phyloP scores from a whole-genome alignment of 164 flowering plant species.

The Aristolochia californica region DNA sequence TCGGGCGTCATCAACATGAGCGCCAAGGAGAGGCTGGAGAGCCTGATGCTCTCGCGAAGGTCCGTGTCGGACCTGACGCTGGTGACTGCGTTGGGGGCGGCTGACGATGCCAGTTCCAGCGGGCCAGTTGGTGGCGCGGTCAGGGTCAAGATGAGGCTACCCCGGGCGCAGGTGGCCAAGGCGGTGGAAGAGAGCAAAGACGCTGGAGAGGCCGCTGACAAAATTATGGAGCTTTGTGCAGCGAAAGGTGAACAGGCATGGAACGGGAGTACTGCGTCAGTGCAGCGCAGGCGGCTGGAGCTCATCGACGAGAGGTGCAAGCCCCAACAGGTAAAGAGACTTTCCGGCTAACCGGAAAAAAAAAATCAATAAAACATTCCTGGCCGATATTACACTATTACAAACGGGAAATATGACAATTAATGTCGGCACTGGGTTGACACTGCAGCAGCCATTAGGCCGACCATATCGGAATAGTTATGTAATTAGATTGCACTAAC shows the following conservation, averaged over 20 bases:
- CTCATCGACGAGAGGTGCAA: constrained; percentile 11
- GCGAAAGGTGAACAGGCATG: constrained; percentile 4
- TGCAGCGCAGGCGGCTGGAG: constrained; percentile 4
- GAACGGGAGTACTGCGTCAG: neutral
- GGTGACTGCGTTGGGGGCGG: constrained; percentile 1
- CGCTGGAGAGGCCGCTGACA: constrained; percentile 62
- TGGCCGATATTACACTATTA: no score
- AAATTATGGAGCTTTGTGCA: constrained; percentile 43
- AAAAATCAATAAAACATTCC: no score
- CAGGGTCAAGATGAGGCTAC: constrained; percentile 35
- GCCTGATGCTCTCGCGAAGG: constrained; percentile 31
- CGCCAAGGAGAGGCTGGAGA: constrained; percentile 52
- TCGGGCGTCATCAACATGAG: constrained; percentile 36
- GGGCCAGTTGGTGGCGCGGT: neutral
- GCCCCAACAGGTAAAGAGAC: constrained; percentile 4
- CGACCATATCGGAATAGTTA: no score
- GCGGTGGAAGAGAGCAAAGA: constrained; percentile 47
- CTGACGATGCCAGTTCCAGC: neutral
- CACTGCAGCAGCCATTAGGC: no score
- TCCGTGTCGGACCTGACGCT: constrained; percentile 31
- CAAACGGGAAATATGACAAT: no score
- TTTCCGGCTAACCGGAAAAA: no score
- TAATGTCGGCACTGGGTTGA: no score
- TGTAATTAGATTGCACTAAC: no score
- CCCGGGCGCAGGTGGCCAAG: constrained; percentile 56